Evolutionary conservation across 2,329 filamentous ascomycete genomes (phyloP).

Genomic region (Xenoacremonium recifei): DNA sequence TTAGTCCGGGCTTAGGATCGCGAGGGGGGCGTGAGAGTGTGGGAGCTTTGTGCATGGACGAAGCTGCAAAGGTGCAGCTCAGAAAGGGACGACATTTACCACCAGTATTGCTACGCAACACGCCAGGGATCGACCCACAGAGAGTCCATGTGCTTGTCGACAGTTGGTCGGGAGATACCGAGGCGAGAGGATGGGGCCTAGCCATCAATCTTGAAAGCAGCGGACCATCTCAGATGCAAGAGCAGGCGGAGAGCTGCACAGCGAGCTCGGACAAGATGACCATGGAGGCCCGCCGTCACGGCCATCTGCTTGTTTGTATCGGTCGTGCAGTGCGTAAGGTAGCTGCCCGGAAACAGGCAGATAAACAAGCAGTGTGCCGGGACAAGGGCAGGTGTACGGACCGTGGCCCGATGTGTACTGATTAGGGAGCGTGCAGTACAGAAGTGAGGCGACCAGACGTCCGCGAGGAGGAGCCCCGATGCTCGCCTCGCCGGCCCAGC

Average conservation of each 20-base stretch:
- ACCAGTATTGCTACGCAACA: slow-evolving; percentile 14
- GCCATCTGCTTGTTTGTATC: not conserved
- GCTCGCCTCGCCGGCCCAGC: not conserved
- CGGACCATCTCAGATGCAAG: slow-evolving; percentile 11
- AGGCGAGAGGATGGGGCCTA: slow-evolving; percentile 14
- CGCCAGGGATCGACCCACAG: slow-evolving; percentile 12
- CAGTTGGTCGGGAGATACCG: slow-evolving; percentile 24
- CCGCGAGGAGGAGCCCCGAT: not conserved
- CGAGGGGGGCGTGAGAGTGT: no score
- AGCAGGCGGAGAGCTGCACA: slow-evolving; percentile 3
- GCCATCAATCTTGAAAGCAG: slow-evolving; percentile 7
- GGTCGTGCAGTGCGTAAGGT: not conserved
- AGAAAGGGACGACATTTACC: slow-evolving; percentile 16
- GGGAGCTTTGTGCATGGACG: no score
- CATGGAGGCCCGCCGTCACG: not conserved
- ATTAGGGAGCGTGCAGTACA: not conserved
- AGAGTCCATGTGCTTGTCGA: slow-evolving; percentile 16
- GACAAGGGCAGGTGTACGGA: not conserved
- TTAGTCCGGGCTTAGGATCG: no score
- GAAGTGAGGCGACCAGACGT: not conserved
- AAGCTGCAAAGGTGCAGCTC: not conserved
- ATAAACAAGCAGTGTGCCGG: not conserved
- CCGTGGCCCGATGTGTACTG: not conserved
- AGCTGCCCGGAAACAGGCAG: not conserved
- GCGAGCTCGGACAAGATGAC: not conserved